Evolutionary conservation across 371 early-diverging fungal genomes (phyloP), one percentile per base, ranked within the genome.

Genomic region (Circinella minor): DNA sequence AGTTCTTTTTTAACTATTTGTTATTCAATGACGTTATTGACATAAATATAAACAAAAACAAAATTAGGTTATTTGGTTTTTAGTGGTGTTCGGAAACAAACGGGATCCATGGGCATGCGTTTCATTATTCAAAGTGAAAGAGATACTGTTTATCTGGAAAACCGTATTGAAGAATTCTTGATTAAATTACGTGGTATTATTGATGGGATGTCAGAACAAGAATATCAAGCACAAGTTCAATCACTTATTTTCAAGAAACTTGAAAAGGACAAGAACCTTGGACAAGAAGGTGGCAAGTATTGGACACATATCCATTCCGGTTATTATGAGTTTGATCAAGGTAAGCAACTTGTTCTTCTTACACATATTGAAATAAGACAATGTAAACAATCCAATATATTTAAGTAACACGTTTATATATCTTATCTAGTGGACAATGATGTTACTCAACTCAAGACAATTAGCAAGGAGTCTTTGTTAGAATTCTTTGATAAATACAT

Each of bases 61-160:
- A 34, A 36, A 27, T 18, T 67, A 84, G 88, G 95, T 18, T 95
- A 95, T 69, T 71, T 92, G 62, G 93, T 93, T 5, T 92, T 89
- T 69, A 89, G 90, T 71, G 92, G 91, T 27, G 81, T 90, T 13
- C 85, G 91, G 39, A 88, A 84, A 66, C 88, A 86, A 43, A 81
- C 90, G 0, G 89, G 90, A 0, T 80, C 82, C 3, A 81, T 89
- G 71, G 93, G 94, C 4, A 74, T 93, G 64, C 85, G 93, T 0
- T 82, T 97, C 64, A 86, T 96, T 43, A 75, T 98, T 15, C 97
- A 98, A 72, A 94, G 95, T 69, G 97, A 96, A 74, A 78, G 88
- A 7, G 92, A 92, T 60, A 94, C 98, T 0, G 78, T 88, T n/a
- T 93, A 92, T 75, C 80, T 97, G 47, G 93, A 95, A 70, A 80